Conservation (phyloP, 495 filamentous ascomycete species). For the Penicillium alfredii region DNA sequence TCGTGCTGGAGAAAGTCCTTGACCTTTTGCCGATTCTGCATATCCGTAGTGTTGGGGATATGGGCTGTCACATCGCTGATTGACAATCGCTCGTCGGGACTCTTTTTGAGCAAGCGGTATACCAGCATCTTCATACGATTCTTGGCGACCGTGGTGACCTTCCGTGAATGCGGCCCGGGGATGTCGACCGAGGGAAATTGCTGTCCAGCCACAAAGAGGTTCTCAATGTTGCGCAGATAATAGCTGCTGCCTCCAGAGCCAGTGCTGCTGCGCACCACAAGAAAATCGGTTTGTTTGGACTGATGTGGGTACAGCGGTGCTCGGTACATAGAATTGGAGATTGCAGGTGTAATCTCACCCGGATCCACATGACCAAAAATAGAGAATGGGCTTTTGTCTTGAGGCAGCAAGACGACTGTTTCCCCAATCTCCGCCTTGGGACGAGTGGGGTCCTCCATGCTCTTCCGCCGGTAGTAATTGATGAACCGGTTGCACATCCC, state of each 20-base stretch:
- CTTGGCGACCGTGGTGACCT: conserved; percentile 90
- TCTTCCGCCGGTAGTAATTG: conserved; percentile 91
- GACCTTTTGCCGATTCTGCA: conserved; percentile 92
- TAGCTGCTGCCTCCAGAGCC: conserved; percentile 66
- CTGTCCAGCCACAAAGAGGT: conserved; percentile 85
- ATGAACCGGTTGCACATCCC: conserved; percentile 94
- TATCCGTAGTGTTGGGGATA: conserved; percentile 82
- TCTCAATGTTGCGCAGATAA: conserved; percentile 80
- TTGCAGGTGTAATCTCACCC: conserved; percentile 78
- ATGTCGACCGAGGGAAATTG: conserved; percentile 87
- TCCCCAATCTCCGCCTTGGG: conserved; percentile 81
- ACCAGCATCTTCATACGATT: conserved; percentile 94
- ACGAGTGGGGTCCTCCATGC: conserved; percentile 66
- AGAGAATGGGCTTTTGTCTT: conserved; percentile 92
- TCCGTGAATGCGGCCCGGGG: conserved; percentile 85
- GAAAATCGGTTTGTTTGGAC: conserved; percentile 72
- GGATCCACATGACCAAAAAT: conserved; percentile 90
- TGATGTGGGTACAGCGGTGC: conserved; percentile 89
- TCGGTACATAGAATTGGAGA: conserved; percentile 93
- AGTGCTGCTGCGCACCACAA: conserved; percentile 76
- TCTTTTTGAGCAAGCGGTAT: conserved; percentile 75
- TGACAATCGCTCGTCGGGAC: conserved; percentile 57
- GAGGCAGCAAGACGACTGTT: conserved; percentile 74
- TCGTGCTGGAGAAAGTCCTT: conserved; percentile 91
- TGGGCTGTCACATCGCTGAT: conserved; percentile 80